Evolutionary conservation across 306 rosid species (phyloP), one percentile per base, ranked within the genome.

Genomic region (Pterocarpus santalinus): DNA sequence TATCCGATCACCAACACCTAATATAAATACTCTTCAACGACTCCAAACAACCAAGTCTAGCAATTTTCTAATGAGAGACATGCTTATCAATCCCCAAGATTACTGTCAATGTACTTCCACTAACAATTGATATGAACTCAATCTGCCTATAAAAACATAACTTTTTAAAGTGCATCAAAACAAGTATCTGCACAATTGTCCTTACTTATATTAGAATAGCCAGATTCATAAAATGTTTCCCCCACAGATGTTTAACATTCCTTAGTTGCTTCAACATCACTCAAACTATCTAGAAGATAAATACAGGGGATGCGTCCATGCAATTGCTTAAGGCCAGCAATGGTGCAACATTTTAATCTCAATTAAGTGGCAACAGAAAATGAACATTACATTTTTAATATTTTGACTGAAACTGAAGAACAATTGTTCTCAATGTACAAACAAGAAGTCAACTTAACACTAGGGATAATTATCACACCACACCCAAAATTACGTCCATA

Each of bases 221-320:
- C 34, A 85, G 39, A 33, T 33, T 58, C 88, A 55, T 43, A 52
- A 34, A 60, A 5, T 14, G 51, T 32, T 67, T 74, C 49, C 1
- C 1, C 33, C 3, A 11, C 32, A 14, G 44, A 69, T 52, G 73
- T 56, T 39, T 38, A 57, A 55, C 61, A 65, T 78, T 72, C 62
- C 66, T 72, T 43, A 39, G 74, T 43, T 72, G 77, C 56, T 63
- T 13, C 76, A 58, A 3, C 51, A 46, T 70, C 46, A 51, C 47
- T 35, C 14, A 74, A 66, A 70, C 72, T 56, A 39, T 55, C 43
- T 34, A 53, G 69, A 69, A 32, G 47, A 74, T 35, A 60, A 75
- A 56, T 36, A 34, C 51, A 43, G 10, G 64, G 43, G 69, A 64
- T 41, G 62, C 72, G 65, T 41, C 10, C 67, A 69, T 30, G 35